A percentile compares a stretch with the other conserved stretches of the same genome.
Conservation (phyloP, 768 basidiomycete species). For the Macrolepiota albuminosa region DNA sequence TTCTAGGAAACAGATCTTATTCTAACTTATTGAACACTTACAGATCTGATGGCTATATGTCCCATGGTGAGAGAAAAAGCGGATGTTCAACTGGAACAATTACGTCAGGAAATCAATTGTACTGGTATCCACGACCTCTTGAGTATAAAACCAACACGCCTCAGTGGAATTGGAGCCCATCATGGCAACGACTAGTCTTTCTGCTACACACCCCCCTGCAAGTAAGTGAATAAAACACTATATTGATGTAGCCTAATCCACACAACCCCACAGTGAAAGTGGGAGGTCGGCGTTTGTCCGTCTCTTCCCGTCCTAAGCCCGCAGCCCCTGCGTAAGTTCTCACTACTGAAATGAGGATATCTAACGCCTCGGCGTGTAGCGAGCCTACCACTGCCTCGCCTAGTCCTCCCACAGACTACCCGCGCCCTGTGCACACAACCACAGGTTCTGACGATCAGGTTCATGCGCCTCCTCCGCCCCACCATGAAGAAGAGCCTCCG, state of each 20-base stretch:
- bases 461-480: slow-evolving; percentile 27
- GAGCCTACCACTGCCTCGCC: slow-evolving; percentile 13
- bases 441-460: slow-evolving; percentile 23
- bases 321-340: slow-evolving; percentile 28
- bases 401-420: slow-evolving; percentile 35
- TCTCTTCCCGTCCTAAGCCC: slow-evolving; percentile 33
- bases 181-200: slow-evolving; percentile 25
- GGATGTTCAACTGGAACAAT: background rate
- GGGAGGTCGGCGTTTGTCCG: slow-evolving; percentile 48
- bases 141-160: background rate
- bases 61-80: background rate
- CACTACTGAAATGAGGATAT: background rate
- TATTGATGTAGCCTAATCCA: background rate
- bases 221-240: slow-evolving; percentile 26
- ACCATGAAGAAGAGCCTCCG: slow-evolving; percentile 36
- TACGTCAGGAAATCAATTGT: slow-evolving; percentile 9
- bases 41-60: no score
- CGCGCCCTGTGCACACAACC: slow-evolving; percentile 41
- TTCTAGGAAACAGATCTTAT: background rate
- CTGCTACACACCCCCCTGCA: slow-evolving; percentile 42
- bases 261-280: slow-evolving; percentile 35
- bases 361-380: slow-evolving; percentile 2
- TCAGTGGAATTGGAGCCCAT: background rate
- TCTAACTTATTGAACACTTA: background rate
- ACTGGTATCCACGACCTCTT: slow-evolving; percentile 1